phyloP scores from a whole-genome alignment of 192 early-diverging fungal genomes.

The Podila clonocystis region DNA sequence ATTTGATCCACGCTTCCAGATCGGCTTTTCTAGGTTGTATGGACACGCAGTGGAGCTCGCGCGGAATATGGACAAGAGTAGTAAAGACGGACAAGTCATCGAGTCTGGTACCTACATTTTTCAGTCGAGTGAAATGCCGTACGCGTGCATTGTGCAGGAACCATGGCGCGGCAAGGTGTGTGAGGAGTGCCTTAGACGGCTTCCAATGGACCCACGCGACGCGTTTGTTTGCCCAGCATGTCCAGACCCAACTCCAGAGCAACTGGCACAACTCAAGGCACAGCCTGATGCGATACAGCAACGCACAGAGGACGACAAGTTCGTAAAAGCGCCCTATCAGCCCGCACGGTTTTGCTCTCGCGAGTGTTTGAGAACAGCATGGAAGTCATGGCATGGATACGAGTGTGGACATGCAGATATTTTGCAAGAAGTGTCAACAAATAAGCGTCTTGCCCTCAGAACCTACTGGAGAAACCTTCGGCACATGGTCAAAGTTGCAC shows the following conservation, averaged over 20 bases:
- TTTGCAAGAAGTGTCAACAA: slow-evolving; percentile 7
- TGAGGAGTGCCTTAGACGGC: slow-evolving; percentile 25
- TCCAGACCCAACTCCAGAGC: not conserved
- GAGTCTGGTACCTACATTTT: slow-evolving; percentile 33
- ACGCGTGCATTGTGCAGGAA: slow-evolving; percentile 26
- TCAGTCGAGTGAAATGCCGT: slow-evolving; percentile 30
- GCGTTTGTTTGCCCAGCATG: slow-evolving; percentile 9
- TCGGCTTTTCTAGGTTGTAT: slow-evolving; percentile 25
- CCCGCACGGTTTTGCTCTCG: slow-evolving; percentile 28
- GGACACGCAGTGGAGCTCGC: slow-evolving; percentile 28
- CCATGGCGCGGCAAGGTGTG: slow-evolving; percentile 34
- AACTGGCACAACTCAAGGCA: not conserved
- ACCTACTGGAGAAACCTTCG: slow-evolving; percentile 29
- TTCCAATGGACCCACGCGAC: not conserved
- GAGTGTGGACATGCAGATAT: slow-evolving; percentile 15
- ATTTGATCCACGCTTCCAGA: slow-evolving; percentile 18
- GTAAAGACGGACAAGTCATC: not conserved
- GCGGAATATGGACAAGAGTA: no score
- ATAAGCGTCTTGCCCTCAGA: slow-evolving; percentile 22
- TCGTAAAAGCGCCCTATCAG: not conserved
- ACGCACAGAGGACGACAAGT: not conserved
- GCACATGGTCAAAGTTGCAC: not conserved
- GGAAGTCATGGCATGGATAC: slow-evolving; percentile 37
- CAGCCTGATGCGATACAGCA: not conserved
- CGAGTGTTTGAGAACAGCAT: slow-evolving; percentile 17